Percentiles rank a stretch among this genome's conserved stretches.
These are phyloP conservation scores for Fusarium devonianum DNA, from an alignment of 2,329 filamentous ascomycete genomes.

Conservation along the genomic window DNA sequence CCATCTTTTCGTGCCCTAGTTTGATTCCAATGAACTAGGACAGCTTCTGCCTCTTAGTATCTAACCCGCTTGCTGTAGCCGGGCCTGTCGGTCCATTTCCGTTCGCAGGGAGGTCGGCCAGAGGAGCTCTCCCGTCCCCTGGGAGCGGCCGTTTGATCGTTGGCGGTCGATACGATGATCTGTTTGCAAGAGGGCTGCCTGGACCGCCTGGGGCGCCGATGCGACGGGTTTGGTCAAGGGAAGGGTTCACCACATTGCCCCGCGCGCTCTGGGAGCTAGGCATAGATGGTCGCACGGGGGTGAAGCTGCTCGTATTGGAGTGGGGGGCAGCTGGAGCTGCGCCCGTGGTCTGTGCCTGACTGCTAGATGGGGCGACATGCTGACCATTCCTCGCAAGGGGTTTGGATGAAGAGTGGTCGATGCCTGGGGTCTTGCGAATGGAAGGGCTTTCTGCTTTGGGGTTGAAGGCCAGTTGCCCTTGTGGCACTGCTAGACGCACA, in stretches of 20 bases:
- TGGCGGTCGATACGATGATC: constrained; percentile 65
- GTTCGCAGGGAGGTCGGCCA: constrained; percentile 62
- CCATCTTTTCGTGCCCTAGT: constrained; percentile 1
- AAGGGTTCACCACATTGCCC: constrained; percentile 59
- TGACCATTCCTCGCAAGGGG: constrained; percentile 69
- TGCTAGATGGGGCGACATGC: constrained; percentile 56
- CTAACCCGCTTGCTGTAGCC: constrained; percentile 44
- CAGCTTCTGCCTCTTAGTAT: constrained; percentile 62
- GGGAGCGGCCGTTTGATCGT: constrained; percentile 63
- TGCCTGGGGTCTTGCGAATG: constrained; percentile 85
- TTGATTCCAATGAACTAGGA: constrained; percentile 36
- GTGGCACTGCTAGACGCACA: constrained; percentile 51
- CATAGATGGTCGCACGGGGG: constrained; percentile 43
- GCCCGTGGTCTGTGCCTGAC: constrained; percentile 35
- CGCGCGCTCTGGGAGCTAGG: constrained; percentile 41
- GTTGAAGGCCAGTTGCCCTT: constrained; percentile 68
- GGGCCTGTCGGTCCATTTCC: constrained; percentile 36
- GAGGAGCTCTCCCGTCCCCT: constrained; percentile 51
- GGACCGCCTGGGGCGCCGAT: constrained; percentile 65
- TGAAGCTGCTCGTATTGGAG: constrained; percentile 40
- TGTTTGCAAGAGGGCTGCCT: constrained; percentile 65
- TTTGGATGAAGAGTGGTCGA: constrained; percentile 81
- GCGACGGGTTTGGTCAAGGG: constrained; percentile 61
- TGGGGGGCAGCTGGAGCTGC: constrained; percentile 33
- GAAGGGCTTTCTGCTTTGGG: constrained; percentile 81